Conservation (phyloP, 2,329 filamentous ascomycete species). For the Fusarium praegraminearum region DNA sequence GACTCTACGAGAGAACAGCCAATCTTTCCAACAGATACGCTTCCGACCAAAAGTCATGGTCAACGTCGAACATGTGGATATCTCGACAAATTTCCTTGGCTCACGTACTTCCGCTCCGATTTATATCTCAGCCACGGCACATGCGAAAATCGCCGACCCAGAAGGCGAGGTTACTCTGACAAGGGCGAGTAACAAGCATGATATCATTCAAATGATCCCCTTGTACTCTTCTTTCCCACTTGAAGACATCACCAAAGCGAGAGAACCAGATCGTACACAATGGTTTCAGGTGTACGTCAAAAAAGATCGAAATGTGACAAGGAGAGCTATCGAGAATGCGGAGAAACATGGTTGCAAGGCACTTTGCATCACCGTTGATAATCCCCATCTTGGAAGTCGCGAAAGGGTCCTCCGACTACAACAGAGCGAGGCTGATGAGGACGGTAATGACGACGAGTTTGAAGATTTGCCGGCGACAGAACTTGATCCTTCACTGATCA, state of each 20-base stretch:
- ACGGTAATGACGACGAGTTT: not conserved
- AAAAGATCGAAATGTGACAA: slow-evolving; percentile 11
- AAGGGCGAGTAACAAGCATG: slow-evolving; percentile 18
- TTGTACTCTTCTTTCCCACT: slow-evolving; percentile 22
- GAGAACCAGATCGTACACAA: not conserved
- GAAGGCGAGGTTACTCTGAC: slow-evolving; percentile 18
- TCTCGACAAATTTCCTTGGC: slow-evolving; percentile 18
- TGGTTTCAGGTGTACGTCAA: slow-evolving; percentile 34
- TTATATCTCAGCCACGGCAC: slow-evolving; percentile 26
- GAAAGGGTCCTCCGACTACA: slow-evolving; percentile 18
- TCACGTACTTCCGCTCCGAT: slow-evolving; percentile 7
- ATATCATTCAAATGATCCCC: slow-evolving; percentile 29
- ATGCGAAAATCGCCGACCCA: slow-evolving; percentile 24
- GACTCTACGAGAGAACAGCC: slow-evolving; percentile 22
- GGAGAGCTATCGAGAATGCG: slow-evolving; percentile 15
- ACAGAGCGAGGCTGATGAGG: not conserved
- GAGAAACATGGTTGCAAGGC: slow-evolving; percentile 20
- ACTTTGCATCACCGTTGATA: slow-evolving; percentile 31
- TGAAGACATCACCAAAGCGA: not conserved
- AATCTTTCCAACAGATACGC: slow-evolving; percentile 2
- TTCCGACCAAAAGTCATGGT: slow-evolving; percentile 26
- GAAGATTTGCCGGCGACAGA: slow-evolving; percentile 27
- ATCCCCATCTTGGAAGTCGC: slow-evolving; percentile 25
- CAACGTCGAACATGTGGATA: slow-evolving; percentile 24
- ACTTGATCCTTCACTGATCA: slow-evolving; percentile 27